A percentile compares a stretch with the other conserved stretches of the same genome.
Conservation (phyloP, 1,284 basidiomycete species). For the Melampsora larici-populina region DNA sequence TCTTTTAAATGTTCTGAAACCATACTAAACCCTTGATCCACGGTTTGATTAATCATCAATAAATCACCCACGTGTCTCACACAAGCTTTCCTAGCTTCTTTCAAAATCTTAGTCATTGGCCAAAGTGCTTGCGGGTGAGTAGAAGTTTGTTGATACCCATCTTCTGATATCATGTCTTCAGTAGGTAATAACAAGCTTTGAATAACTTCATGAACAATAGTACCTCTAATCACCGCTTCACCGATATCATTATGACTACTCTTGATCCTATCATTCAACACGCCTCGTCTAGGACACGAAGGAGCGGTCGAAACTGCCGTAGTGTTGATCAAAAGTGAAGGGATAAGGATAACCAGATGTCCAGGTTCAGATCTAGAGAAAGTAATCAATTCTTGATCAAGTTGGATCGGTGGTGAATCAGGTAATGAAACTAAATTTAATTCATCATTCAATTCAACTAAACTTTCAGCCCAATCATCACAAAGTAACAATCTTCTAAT, state of each 20-base stretch:
- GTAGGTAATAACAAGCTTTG: slow-evolving; percentile 66
- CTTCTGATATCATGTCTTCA: slow-evolving; percentile 57
- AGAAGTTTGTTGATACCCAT: background rate
- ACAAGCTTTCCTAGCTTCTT: slow-evolving; percentile 36
- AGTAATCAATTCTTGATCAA: slow-evolving; percentile 20
- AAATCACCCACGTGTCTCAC: slow-evolving; percentile 30
- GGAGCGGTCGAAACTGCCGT: slow-evolving; percentile 78
- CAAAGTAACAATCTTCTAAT: slow-evolving; percentile 18
- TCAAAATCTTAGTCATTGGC: background rate
- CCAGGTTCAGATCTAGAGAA: slow-evolving; percentile 47
- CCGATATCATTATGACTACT: slow-evolving; percentile 25
- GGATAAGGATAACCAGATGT: slow-evolving; percentile 69
- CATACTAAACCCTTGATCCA: slow-evolving; percentile 36
- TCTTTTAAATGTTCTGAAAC: slow-evolving; percentile 18
- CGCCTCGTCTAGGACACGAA: slow-evolving; percentile 74
- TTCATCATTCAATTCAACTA: slow-evolving; percentile 10
- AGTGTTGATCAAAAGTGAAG: slow-evolving; percentile 81
- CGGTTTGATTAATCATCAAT: slow-evolving; percentile 35
- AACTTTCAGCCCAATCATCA: slow-evolving; percentile 41
- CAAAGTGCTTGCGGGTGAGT: slow-evolving; percentile 9
- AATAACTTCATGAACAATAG: slow-evolving; percentile 81
- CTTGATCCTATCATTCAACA: slow-evolving; percentile 64
- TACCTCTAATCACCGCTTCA: slow-evolving; percentile 71
- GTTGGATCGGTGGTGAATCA: slow-evolving; percentile 21
- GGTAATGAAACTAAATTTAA: slow-evolving; percentile 35